Evolutionary conservation across 495 filamentous ascomycete genomes (phyloP), one percentile per base, ranked within the genome.

Genomic region (Pyronema domesticum): DNA sequence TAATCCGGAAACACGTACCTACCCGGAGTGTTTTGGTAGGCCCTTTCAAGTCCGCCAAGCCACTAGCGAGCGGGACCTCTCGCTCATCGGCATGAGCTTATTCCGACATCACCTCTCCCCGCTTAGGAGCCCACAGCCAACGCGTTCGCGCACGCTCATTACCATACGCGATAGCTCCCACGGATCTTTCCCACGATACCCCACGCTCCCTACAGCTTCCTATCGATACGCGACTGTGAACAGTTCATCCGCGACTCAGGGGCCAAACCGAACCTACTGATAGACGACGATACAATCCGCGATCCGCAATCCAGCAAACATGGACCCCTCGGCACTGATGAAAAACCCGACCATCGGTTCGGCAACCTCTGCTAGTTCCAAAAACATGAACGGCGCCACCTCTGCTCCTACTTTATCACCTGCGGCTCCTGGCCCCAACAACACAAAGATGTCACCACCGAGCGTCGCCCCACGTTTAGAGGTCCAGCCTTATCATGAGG

Each of bases 401-500:
- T n/a, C 11, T 13, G 47, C 23, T 13, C 9, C 30, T 1, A 11
- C 47, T 23, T 19, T 10, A 47, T 19, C 45, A 3, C 47, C 47
- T 13, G 30, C 19, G 1, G 36, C 30, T 7, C 23, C 45, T 18
- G 45, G 10, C 46, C 46, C 14, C 52, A 59, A 19, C 37, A 51
- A 5, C 6, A 48, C 49, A 10, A 64, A 64, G 51, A 50, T 57
- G 19, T 42, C 52, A 13, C 55, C 61, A 19, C 57, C 57, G 8
- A 51, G 58, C 10, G 72, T 76, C 46, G 75, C 80, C 3, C 73
- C 80, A 43, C 83, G 91, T 61, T 83, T 96, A 55, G 89, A 98
- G 64, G 72, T 94, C 19, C 89, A 95, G 65, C 84, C 86, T 30
- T 73, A 89, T 58, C 95, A 96, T 65, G 82, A 85, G 37, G 79